These are phyloP conservation scores for Komagataella phaffii DNA, from an alignment of 805 yeast species.

Conservation along the genomic window DNA sequence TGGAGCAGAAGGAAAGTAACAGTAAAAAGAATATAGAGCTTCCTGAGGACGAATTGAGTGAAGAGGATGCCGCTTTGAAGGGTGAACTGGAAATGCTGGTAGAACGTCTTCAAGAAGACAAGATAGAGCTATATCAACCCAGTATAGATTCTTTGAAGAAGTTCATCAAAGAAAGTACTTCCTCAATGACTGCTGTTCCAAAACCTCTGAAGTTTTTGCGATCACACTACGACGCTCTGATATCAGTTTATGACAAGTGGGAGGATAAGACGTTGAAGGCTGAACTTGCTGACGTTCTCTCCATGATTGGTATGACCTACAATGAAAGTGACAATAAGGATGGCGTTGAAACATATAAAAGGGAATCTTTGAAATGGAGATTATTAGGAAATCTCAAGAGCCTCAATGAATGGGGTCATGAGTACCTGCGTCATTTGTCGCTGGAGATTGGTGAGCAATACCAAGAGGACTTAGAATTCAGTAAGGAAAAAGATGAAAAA, in stretches of 20 bases:
- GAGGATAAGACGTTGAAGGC: constrained; percentile 29
- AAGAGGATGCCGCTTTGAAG: constrained; percentile 84
- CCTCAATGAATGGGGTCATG: constrained; percentile 93
- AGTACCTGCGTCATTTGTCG: constrained; percentile 91
- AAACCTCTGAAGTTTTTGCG: constrained; percentile 93
- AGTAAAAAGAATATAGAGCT: constrained; percentile 5
- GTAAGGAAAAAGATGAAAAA: constrained; percentile 12
- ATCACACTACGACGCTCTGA: constrained; percentile 68
- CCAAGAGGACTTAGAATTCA: constrained; percentile 27
- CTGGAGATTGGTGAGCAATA: constrained; percentile 87
- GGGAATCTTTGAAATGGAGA: constrained; percentile 73
- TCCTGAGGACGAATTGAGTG: constrained; percentile 76
- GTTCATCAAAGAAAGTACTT: constrained; percentile 81
- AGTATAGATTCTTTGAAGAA: constrained; percentile 62
- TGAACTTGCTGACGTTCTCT: constrained; percentile 73
- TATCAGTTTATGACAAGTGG: constrained; percentile 60
- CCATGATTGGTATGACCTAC: constrained; percentile 92
- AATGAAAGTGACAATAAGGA: constrained; percentile 49
- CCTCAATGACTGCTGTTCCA: constrained; percentile 99
- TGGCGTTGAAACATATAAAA: constrained; percentile 20
- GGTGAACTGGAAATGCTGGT: constrained; percentile 79
- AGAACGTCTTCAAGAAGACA: constrained; percentile 53
- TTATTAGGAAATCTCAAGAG: constrained; percentile 33
- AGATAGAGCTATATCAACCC: constrained; percentile 33
- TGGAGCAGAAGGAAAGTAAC: constrained; percentile 7